These are phyloP conservation scores for Alternaria sp. DNA, from an alignment of 2,329 filamentous ascomycete genomes.

Conservation along the genomic window DNA sequence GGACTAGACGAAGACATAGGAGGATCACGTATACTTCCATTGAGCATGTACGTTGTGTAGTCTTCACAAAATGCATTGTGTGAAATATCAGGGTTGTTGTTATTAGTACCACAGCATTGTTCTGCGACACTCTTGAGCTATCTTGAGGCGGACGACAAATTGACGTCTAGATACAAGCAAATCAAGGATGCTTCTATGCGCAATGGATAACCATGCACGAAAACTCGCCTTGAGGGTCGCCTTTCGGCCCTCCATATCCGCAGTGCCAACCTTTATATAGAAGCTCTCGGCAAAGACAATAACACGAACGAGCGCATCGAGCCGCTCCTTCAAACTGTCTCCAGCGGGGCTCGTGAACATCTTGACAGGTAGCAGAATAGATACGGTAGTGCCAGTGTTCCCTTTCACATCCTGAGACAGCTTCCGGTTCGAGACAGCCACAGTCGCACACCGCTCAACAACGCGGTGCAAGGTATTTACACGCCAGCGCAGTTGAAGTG, in stretches of 20 bases:
- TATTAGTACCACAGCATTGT: not conserved
- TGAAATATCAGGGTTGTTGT: not conserved
- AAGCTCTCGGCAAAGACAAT: constrained; percentile 47
- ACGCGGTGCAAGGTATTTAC: not conserved
- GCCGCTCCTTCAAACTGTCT: constrained; percentile 54
- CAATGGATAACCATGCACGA: not conserved
- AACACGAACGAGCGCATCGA: constrained; percentile 47
- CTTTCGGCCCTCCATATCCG: constrained; percentile 38
- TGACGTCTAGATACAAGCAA: not conserved
- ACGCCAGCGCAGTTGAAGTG: not conserved
- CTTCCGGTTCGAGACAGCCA: constrained; percentile 42
- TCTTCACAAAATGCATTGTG: not conserved
- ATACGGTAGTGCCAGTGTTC: constrained; percentile 54
- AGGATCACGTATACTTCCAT: not conserved
- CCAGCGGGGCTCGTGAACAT: constrained; percentile 49
- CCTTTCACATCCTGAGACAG: constrained; percentile 53
- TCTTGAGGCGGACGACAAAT: not conserved
- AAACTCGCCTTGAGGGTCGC: constrained; percentile 11
- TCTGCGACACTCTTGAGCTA: not conserved
- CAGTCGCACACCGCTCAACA: not conserved
- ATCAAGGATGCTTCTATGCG: not conserved
- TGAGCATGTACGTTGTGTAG: not conserved
- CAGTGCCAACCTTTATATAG: constrained; percentile 55
- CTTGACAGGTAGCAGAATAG: constrained; percentile 46
- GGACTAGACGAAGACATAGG: not conserved